Base-by-base conservation (phyloP, 345 rosid species). In the Arabis alpina region DNA sequence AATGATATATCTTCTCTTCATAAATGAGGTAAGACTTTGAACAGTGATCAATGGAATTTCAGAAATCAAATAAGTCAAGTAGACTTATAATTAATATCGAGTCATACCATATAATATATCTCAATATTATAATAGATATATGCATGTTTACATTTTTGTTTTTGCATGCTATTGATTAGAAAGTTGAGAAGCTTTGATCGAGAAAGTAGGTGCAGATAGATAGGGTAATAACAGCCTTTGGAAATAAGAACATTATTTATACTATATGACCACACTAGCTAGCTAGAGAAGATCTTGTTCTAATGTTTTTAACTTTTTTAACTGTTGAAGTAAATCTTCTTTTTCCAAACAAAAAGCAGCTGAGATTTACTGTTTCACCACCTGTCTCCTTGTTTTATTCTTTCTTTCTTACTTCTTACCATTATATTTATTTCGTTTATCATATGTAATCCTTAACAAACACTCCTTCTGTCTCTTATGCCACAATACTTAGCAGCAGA, bases 151-250 rank as follows among this genome's bases (percentile, higher is more conserved):
- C 40, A 28, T 12, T 14, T 61, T 71, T 47, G 13, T 64, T 73
- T 64, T 65, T 65, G 40, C 77, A 73, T 65, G 72, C 52, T 57
- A 23, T 56, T 65, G 72, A 58, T 65, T 56, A 65, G 77, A 73
- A 65, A 73, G 77, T n/a, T 57, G 72, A 50, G 53, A 48, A 64
- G 53, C 24, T 72, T 62, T 72, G 57, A 48, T 63, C 44, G 50
- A 72, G 57, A 56, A 73, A 73, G 59, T 50, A 66, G 66, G 67
- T 52, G 62, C 9, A 5, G 10, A 58, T 50, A 73, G 66, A 56
- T 49, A 72, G 71, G 25, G 59, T 55, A 48, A 56, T 54, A 71
- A 54, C 65, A 65, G 66, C 66, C 58, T 73, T 64, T 64, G 58
- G 71, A 56, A 64, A 71, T 36, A 27, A 64, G 34, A 64, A 14